Evolutionary conservation across 306 rosid genomes (phyloP), one percentile per base, ranked within the genome.

Genomic region (Biancaea sappan): DNA sequence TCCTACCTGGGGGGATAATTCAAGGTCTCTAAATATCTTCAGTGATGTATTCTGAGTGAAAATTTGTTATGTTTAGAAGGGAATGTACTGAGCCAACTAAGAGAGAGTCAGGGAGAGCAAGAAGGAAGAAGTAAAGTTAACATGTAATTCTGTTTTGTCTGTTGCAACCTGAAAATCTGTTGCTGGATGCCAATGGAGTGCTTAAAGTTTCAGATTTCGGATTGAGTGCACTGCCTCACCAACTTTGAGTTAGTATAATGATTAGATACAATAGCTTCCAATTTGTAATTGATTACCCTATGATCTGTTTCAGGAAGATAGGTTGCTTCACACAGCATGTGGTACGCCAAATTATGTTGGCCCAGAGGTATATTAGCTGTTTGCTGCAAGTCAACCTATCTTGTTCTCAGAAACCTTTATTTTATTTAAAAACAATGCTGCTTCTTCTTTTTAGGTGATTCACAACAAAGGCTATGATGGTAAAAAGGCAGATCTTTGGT

Each of bases 141-240:
- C 34, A 43, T 79, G 50, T 62, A 31, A 53, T 63, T 63, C 43
- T 64, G 66, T 61, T 77, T 63, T 75, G 71, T 75, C 58, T 71
- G 14, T 74, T 60, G 25, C 83, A 92, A 93, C 93, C 90, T 6
- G 93, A 88, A 79, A 92, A 89, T 80, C 75, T 92, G 83, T 84
- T 92, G 76, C 66, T 92, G 70, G 90, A 81, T 79, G 84, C 64
- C 47, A 73, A 72, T 64, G 93, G 89, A 12, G 62, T 28, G 56
- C 97, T 92, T 28, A 92, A 88, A 82, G 85, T 89, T 78, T 84
- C 92, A 13, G 91, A 92, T 79, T 89, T 92, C 78, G 97, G 93
- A 77, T 66, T 89, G 79, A 92, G 93, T 80, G 90, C 93, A 3
- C 85, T 92, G 21, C 86, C 96, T 65, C 96, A 87, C 66, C 91